phyloP scores from a whole-genome alignment of 352 stramenopile species.

The Phytophthora tubulina region DNA sequence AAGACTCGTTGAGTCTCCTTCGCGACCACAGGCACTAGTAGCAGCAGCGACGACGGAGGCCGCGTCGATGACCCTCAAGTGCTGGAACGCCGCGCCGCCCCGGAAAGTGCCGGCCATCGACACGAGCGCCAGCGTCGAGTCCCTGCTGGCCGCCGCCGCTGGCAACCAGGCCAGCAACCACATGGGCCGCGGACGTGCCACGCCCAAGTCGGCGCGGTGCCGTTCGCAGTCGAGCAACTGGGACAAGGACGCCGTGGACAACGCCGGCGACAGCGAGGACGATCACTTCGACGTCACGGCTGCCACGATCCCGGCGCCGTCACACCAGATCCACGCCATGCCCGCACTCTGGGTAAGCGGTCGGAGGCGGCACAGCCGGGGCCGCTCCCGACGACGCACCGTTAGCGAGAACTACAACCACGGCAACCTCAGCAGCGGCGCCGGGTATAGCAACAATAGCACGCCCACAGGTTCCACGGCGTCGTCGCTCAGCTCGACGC shows the following conservation, averaged over 20 bases:
- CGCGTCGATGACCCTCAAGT: constrained; percentile 70
- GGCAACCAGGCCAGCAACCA: constrained; percentile 27
- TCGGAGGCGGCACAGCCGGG: constrained; percentile 50
- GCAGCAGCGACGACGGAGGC: constrained; percentile 21
- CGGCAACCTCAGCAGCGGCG: constrained; percentile 24
- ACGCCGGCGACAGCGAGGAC: constrained; percentile 46
- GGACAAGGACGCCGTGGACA: constrained; percentile 58
- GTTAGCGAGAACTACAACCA: constrained; percentile 49
- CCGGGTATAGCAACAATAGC: constrained; percentile 32
- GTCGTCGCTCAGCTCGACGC: constrained; percentile 30
- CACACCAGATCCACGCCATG: constrained; percentile 50
- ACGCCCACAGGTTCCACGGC: constrained; percentile 31
- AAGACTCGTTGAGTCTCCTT: not conserved
- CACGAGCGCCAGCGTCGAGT: constrained; percentile 38
- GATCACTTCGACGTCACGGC: constrained; percentile 54
- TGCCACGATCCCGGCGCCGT: constrained; percentile 51
- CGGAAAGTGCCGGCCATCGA: constrained; percentile 40
- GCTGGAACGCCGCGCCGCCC: constrained; percentile 53
- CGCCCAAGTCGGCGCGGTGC: constrained; percentile 45
- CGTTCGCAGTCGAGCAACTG: constrained; percentile 75
- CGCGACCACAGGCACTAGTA: not conserved
- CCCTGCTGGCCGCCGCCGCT: constrained; percentile 25
- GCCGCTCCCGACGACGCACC: constrained; percentile 46
- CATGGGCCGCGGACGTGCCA: constrained; percentile 27
- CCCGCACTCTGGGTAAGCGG: constrained; percentile 54